Percentiles rank a stretch among this genome's conserved stretches.
These are phyloP conservation scores for Casuarina cunninghamiana DNA, from an alignment of 306 rosid genomes.

Conservation along the genomic window DNA sequence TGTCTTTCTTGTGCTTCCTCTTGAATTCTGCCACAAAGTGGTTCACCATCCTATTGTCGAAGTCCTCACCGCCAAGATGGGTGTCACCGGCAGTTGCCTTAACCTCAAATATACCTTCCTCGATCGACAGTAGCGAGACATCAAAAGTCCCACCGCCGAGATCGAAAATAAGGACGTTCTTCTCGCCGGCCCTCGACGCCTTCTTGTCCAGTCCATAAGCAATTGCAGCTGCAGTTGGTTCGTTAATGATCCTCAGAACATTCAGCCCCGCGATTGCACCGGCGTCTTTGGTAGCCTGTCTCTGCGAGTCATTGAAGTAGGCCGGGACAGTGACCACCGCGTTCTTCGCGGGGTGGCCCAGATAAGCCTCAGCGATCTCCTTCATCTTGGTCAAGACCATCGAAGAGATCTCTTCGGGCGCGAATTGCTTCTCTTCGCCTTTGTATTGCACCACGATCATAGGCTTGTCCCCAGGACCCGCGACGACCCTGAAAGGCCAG, in stretches of 20 bases:
- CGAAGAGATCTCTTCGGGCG: constrained; percentile 42
- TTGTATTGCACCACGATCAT: constrained; percentile 37
- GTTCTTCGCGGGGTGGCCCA: constrained; percentile 26
- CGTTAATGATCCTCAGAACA: constrained; percentile 43
- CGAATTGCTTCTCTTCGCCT: constrained; percentile 36
- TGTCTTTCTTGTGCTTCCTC: constrained; percentile 44
- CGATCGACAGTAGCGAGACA: constrained; percentile 39
- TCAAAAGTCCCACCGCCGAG: constrained; percentile 34
- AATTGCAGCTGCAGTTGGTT: constrained; percentile 46
- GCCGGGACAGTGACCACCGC: constrained; percentile 49
- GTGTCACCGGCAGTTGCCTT: constrained; percentile 41
- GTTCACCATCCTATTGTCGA: constrained; percentile 35
- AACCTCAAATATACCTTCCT: constrained; percentile 37
- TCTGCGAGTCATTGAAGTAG: constrained; percentile 34
- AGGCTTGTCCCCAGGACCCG: constrained; percentile 39
- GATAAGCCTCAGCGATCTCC: constrained; percentile 41
- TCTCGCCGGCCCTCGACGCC: constrained; percentile 7
- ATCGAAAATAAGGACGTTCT: constrained; percentile 27
- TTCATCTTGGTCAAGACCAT: constrained; percentile 41
- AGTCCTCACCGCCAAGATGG: constrained; percentile 1
- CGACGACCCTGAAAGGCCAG: constrained; percentile 48
- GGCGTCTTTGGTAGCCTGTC: constrained; percentile 46
- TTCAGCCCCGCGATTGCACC: constrained; percentile 38
- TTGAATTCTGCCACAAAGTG: constrained; percentile 40
- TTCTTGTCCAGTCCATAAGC: constrained; percentile 49